Percentiles rank a stretch among this genome's conserved stretches.
phyloP scores from a whole-genome alignment of 1,284 basidiomycete species.

The Moesziomyces sp. region DNA sequence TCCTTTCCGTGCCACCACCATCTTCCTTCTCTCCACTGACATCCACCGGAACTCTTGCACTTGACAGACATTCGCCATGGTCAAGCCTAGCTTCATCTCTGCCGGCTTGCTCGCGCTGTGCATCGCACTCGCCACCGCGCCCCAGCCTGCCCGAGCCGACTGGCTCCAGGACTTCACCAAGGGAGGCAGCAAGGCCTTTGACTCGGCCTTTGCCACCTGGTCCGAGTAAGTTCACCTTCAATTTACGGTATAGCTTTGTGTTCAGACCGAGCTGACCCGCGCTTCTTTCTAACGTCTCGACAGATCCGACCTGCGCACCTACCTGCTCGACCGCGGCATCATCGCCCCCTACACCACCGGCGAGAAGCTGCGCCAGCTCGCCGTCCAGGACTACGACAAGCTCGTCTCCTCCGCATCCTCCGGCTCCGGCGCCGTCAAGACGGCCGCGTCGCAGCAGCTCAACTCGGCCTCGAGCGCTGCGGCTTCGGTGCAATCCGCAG shows the following conservation, averaged over 20 bases:
- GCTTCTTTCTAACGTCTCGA: not conserved
- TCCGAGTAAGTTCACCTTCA: conserved; percentile 51
- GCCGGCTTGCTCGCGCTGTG: conserved; percentile 56
- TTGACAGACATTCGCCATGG: conserved; percentile 30
- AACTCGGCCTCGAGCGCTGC: conserved; percentile 48
- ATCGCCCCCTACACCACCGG: conserved; percentile 60
- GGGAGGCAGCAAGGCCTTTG: conserved; percentile 55
- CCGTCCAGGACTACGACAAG: conserved; percentile 61
- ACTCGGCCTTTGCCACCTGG: conserved; percentile 62
- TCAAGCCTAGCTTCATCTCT: conserved; percentile 58
- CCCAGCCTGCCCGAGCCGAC: conserved; percentile 53
- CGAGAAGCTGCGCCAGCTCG: conserved; percentile 62
- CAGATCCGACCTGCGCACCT: conserved; percentile 60
- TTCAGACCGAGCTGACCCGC: not conserved
- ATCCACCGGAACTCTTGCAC: not conserved
- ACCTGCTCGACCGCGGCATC: conserved; percentile 65
- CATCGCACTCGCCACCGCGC: conserved; percentile 52
- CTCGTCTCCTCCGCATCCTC: conserved; percentile 44
- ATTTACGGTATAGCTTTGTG: not conserved
- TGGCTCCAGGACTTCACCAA: conserved; percentile 55
- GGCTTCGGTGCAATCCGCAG: conserved; percentile 54
- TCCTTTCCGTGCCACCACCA: conserved; percentile 4
- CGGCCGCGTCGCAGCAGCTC: conserved; percentile 39
- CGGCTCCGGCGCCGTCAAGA: conserved; percentile 31
- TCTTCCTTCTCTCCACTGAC: not conserved